Base-by-base conservation (phyloP, 2,329 filamentous ascomycete species). In the Phyllosticta citrichinensis region DNA sequence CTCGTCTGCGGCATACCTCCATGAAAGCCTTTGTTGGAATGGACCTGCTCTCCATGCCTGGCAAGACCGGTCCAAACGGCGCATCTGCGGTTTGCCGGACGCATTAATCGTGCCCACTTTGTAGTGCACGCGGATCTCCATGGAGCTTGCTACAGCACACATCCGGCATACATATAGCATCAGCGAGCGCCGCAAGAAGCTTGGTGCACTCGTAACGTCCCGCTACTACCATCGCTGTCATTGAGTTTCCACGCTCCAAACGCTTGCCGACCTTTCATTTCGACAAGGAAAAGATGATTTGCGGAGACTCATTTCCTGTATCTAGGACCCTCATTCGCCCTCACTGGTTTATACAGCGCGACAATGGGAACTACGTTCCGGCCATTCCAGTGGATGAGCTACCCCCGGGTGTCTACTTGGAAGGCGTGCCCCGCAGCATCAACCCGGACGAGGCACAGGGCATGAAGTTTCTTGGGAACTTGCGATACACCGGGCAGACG, bases 311-410 rank as follows among this genome's bases (percentile, higher is more conserved):
- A 17, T 24, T 52, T 5, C 40, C 53, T 19, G 17, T 51, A 11
- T 52, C 19, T 40, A 60, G n/a, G 47, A n/a, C 53, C 3, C 51
- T 27, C 22, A 33, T 50, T 19, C 59, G 65, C 5, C 64, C 71
- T 25, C 66, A 68, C 14, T 75, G 71, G 65, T 77, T 74, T 65
- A 71, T 79, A 59, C 66, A 73, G 55, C 74, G 75, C 24, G 65
- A 64, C 27, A 68, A 69, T 35, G 70, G 71, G 12, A 62, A 65
- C 9, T 66, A 74, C 56, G 70, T 77, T 0, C 76, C 76, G 5
- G 66, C 79, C 3, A 67, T 78, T 14, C 73, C 76, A 19, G 71
- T 69, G 5, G 77, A 79, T 58, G 75, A 78, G 64, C 69, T 79
- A 3, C 75, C 76, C n/a, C 63, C 64, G 57, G 65, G 65, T 0